Base-by-base conservation (phyloP, 2,329 filamentous ascomycete genomes). In the Tolypocladium guangdongense region DNA sequence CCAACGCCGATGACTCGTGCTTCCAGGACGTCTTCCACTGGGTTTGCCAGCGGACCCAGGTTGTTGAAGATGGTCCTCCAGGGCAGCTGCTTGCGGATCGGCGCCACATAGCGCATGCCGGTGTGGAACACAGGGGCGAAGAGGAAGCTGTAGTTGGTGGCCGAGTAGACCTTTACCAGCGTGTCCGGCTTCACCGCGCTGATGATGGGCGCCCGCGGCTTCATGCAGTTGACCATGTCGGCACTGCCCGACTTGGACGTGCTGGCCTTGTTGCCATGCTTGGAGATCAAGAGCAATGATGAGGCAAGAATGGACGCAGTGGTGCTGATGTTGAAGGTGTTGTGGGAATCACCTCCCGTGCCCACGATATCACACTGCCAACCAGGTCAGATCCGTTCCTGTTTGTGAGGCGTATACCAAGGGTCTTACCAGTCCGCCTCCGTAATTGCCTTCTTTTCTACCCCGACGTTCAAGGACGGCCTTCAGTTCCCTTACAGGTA, bases 61-160 rank as follows among this genome's bases (percentile, higher is more conserved):
- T 99, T 82, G 71, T 99, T 99, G 82, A 99, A 99, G 60, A 99
- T 92, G 2, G 93, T 99, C 62, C 93, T 84, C 78, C 93, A 92
- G 55, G 92, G 92, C 24, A 99, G 81, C 67, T 95, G 87, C 65
- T 83, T 88, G 57, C 93, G 86, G 58, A 96, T 85, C 2, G 86
- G 83, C 5, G 90, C 90, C 39, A 93, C 90, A 68, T 91, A 86
- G 67, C 83, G 86, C 86, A 97, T 96, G 49, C 90, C 92, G 0
- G 90, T 90, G 72, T 99, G 93, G 78, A 96, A 99, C 60, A 93
- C 88, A 39, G 93, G 92, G 0, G 93, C 93, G 66, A 93, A 97
- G 33, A 99, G 80, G 72, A 99, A 99, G 58, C 87, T 87, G 74
- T 97, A 99, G 73, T 95, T 96, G 57, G 86, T 88, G 54, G 78